These are phyloP conservation scores for Ophiosphaerella narmari DNA, from an alignment of 2,329 filamentous ascomycete species.

Conservation along the genomic window DNA sequence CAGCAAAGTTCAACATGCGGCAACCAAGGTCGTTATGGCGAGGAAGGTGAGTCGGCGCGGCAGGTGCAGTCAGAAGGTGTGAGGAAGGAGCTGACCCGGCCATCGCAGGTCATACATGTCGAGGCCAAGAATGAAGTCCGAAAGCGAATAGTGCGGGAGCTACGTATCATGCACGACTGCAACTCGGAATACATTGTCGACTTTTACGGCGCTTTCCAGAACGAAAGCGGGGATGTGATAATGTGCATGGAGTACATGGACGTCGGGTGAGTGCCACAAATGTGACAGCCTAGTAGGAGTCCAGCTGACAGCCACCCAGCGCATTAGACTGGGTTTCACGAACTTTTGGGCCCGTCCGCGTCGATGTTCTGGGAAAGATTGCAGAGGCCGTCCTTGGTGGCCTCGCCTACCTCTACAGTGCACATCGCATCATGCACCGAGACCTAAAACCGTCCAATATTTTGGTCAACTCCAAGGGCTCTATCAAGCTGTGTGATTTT, in stretches of 20 bases:
- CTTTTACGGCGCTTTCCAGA: conserved; percentile 96
- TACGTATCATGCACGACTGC: conserved; percentile 98
- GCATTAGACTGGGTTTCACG: conserved; percentile 92
- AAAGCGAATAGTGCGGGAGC: conserved; percentile 93
- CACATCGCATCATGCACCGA: conserved; percentile 97
- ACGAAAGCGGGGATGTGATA: conserved; percentile 95
- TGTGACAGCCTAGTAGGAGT: conserved; percentile 1
- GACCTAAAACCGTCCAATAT: conserved; percentile 99
- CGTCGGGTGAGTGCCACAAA: conserved; percentile 73
- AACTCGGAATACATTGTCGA: conserved; percentile 96
- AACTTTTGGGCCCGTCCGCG: conserved; percentile 91
- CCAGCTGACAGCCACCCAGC: conserved; percentile 45
- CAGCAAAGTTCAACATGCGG: conserved; percentile 94
- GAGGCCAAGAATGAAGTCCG: conserved; percentile 97
- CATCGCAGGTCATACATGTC: conserved; percentile 84
- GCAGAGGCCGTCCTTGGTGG: conserved; percentile 93
- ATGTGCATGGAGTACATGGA: conserved; percentile 99
- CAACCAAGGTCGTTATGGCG: conserved; percentile 95
- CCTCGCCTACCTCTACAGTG: conserved; percentile 90
- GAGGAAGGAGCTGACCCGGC: conserved; percentile 13
- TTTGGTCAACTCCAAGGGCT: conserved; percentile 88
- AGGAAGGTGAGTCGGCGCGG: conserved; percentile 72
- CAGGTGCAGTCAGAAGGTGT: not conserved
- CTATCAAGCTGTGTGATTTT: conserved; percentile 98
- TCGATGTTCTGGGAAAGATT: conserved; percentile 97